Evolutionary conservation across 331 rosid genomes (phyloP), one percentile per base, ranked within the genome.

Genomic region (Dryas integrifolia): DNA sequence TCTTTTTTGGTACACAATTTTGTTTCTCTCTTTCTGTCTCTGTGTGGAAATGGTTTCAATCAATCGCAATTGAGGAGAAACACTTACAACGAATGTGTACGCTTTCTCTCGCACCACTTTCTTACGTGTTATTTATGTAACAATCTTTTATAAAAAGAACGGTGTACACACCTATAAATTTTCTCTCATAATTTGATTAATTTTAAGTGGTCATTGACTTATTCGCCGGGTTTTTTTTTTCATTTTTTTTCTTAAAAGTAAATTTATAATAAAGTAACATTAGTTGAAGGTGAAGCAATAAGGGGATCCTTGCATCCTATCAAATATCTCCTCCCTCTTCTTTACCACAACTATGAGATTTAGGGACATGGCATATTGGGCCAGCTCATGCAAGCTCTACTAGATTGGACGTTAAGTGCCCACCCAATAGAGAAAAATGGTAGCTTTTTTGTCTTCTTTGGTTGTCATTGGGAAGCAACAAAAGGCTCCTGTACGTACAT

Each of bases 301-400:
- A 30, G 35, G 35, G 35, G 35, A 1, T 30, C 35, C 2, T 2
- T 30, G 21, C 39, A 60, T 60, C 66, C 66, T 24, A 8, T 62
- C 49, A 62, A 9, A 40, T 61, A 12, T 39, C 46, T n/a, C 43
- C 38, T 56, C 3, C 51, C 43, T 26, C 65, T 11, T 0, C 11
- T 39, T 0, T 40, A 61, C 39, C 50, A n/a, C 14, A 16, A 35
- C n/a, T 43, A 15, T 8, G 68, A 63, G 35, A 63, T 61, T 15
- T 26, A 13, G 66, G 26, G 48, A 63, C 68, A 63, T 41, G 38
- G 43, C 2, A 41, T 38, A 63, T 63, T 43, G 68, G n/a, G 41
- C 68, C 68, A 63, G 68, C 51, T 62, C 66, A 60, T 60, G 65
- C 39, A 60, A 62, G 35, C 67, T 63, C 46, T 13, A 38, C 44